Conservation (phyloP, 139 green algal genomes). For the Gonium pectorale region DNA sequence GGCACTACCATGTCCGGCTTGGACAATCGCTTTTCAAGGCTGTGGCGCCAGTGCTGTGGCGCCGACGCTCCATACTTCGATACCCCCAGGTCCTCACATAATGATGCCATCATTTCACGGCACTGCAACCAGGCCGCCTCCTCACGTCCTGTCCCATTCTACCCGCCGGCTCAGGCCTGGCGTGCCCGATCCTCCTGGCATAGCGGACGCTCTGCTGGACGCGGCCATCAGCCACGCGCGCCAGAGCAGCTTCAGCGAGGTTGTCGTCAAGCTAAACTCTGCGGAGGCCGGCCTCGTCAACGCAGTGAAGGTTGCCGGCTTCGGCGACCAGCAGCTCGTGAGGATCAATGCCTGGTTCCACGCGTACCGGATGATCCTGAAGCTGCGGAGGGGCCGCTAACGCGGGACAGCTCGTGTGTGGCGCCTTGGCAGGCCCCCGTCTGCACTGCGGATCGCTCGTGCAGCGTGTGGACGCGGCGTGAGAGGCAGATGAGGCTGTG, state of each 20-base stretch:
- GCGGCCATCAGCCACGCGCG: not conserved
- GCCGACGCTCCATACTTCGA: too few species aligned
- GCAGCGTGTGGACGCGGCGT: too few species aligned
- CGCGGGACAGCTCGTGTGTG: too few species aligned
- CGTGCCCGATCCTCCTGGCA: not conserved
- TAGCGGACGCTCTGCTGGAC: slow-evolving; percentile 17
- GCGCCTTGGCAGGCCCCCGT: too few species aligned
- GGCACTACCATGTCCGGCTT: too few species aligned
- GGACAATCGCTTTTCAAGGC: too few species aligned
- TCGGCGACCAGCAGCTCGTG: slow-evolving; percentile 4
- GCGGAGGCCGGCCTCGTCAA: slow-evolving; percentile 2
- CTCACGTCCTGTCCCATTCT: not conserved
- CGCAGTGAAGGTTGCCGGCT: not conserved
- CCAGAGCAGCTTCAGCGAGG: not conserved
- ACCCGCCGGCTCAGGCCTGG: not conserved
- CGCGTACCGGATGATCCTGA: not conserved
- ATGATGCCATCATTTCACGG: too few species aligned
- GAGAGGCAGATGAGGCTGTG: too few species aligned
- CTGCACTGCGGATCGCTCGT: too few species aligned
- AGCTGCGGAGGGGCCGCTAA: not conserved
- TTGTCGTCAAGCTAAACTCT: slow-evolving; percentile 28
- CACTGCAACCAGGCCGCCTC: too few species aligned
- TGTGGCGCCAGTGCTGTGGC: too few species aligned
- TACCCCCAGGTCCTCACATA: too few species aligned
- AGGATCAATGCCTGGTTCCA: slow-evolving; percentile 40